Conservation (phyloP, 306 rosid genomes). For the Cicer cuneatum region DNA sequence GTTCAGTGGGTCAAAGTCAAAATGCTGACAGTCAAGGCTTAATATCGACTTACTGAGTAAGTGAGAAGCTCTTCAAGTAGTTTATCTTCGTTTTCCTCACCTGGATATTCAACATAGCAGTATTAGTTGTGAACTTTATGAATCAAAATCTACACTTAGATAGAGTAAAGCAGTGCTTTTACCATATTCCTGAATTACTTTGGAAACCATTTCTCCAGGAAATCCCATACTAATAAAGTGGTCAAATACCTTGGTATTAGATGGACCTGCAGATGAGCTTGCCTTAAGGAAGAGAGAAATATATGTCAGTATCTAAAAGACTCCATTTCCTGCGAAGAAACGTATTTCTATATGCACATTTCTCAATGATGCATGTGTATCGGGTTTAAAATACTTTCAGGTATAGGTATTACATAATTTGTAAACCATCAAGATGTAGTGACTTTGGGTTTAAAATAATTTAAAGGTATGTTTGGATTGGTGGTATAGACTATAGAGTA, state of each 20-base stretch:
- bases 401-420: background rate
- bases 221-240: constrained; percentile 84
- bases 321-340: background rate
- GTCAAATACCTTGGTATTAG: constrained; percentile 70
- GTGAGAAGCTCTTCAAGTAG: constrained; percentile 82
- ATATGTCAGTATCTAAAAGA: constrained; percentile 40
- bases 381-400: constrained; percentile 12
- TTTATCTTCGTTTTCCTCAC: constrained; percentile 73
- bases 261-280: constrained; percentile 67
- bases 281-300: constrained; percentile 56
- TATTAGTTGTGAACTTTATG: constrained; percentile 37
- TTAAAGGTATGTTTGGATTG: background rate
- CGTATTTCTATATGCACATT: constrained; percentile 21
- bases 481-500: too few relatives aligned
- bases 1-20: constrained; percentile 16
- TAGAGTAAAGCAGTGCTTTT: constrained; percentile 45
- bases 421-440: constrained; percentile 24
- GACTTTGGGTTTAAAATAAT: background rate
- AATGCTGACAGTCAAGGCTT: constrained; percentile 27
- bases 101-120: constrained; percentile 57
- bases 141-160: constrained; percentile 33
- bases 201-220: constrained; percentile 67
- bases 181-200: constrained; percentile 84
- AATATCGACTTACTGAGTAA: constrained; percentile 66
- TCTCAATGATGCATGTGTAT: constrained; percentile 17